Evolutionary conservation across 208 protist genomes (phyloP).

Genomic region (Crithidia bombi): DNA sequence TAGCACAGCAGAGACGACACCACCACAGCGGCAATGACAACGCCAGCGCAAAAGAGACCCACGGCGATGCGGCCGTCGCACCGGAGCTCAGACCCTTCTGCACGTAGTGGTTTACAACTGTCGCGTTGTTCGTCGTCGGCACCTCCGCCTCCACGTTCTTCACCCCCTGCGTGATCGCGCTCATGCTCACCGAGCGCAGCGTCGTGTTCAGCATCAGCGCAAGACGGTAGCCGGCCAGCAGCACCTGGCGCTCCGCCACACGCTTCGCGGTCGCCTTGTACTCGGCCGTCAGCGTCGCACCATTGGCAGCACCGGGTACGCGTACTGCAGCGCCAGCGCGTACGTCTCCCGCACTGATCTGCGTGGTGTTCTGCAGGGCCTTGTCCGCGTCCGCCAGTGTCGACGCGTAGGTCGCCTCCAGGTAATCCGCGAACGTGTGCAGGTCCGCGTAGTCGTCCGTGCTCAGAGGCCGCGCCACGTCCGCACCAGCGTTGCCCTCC

Average conservation of each 20-base stretch:
- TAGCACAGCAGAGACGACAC: neutral
- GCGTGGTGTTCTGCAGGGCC: constrained; percentile 1
- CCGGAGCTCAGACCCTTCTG: constrained; percentile 26
- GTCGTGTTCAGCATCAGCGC: constrained; percentile 31
- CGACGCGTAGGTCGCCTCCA: constrained; percentile 46
- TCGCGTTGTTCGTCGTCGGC: constrained; percentile 5
- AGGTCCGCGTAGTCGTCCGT: constrained; percentile 32
- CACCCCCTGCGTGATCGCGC: constrained; percentile 11
- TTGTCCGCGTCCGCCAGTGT: constrained; percentile 33
- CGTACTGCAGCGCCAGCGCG: constrained; percentile 14
- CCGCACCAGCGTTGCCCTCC: constrained; percentile 16
- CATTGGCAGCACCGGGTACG: constrained; percentile 45
- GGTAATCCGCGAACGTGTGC: constrained; percentile 38
- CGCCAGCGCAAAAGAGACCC: constrained; percentile 21
- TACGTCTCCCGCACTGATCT: constrained; percentile 10
- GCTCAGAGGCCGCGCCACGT: constrained; percentile 39
- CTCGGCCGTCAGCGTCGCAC: constrained; percentile 24
- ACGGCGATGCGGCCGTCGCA: constrained; percentile 32
- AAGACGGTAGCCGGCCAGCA: constrained; percentile 32
- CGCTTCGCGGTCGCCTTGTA: constrained; percentile 35
- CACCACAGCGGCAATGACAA: constrained; percentile 11
- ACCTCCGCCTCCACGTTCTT: constrained; percentile 22
- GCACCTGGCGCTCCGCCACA: constrained; percentile 25
- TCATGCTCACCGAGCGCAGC: constrained; percentile 11
- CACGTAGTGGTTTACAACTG: constrained; percentile 11